phyloP scores from a whole-genome alignment of 345 rosid genomes.

The Salix suchowensis region DNA sequence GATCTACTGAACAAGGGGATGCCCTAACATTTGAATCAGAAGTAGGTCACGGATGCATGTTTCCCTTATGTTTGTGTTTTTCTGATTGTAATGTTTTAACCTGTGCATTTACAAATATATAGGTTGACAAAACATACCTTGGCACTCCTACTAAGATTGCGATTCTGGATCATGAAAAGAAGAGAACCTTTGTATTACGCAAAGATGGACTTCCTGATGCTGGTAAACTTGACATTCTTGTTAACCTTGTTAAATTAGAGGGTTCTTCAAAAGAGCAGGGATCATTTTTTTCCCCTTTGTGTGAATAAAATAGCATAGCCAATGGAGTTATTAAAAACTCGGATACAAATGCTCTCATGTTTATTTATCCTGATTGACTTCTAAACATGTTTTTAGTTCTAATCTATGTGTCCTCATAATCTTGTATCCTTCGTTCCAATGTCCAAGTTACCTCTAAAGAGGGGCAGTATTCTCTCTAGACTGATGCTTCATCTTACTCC shows the following conservation, averaged over 20 bases:
- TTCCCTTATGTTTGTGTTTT: background rate
- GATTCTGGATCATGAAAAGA: conserved; percentile 87
- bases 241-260: background rate
- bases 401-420: background rate
- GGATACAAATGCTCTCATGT: background rate
- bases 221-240: conserved; percentile 43
- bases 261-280: background rate
- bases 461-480: no score
- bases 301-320: background rate
- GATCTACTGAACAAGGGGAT: conserved; percentile 91
- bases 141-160: conserved; percentile 68
- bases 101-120: background rate
- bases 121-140: conserved; percentile 25
- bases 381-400: background rate
- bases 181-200: conserved; percentile 86
- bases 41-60: conserved; percentile 37
- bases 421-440: background rate
- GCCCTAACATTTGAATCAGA: conserved; percentile 92
- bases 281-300: background rate
- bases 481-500: no score
- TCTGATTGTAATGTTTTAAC: conserved; percentile 1
- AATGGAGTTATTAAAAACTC: background rate
- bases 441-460: background rate
- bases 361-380: background rate
- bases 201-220: conserved; percentile 98